Conservation (phyloP, 805 yeast species). For the Yueomyces sp. region DNA sequence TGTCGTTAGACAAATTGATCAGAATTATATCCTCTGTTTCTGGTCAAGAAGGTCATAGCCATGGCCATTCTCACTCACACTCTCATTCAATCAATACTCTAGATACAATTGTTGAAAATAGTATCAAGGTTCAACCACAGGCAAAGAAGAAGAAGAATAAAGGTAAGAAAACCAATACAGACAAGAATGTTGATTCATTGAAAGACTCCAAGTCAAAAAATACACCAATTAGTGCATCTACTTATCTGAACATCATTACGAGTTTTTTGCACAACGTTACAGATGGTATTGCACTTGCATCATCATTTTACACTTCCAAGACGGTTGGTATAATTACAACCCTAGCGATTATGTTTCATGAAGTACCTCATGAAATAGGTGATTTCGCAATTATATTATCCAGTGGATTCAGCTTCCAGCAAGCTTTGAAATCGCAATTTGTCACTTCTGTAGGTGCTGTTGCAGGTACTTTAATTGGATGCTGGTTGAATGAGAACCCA, state of each 20-base stretch:
- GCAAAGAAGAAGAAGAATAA: slow-evolving; percentile 2
- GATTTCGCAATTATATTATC: slow-evolving; percentile 57
- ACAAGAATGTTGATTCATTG: slow-evolving; percentile 10
- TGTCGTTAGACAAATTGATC: slow-evolving; percentile 47
- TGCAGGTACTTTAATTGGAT: slow-evolving; percentile 54
- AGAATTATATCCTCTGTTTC: slow-evolving; percentile 26
- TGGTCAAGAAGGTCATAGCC: slow-evolving; percentile 11
- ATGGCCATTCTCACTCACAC: slow-evolving; percentile 30
- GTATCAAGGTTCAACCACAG: background rate
- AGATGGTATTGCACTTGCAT: slow-evolving; percentile 63
- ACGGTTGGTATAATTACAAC: slow-evolving; percentile 56
- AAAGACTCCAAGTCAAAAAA: slow-evolving; percentile 20
- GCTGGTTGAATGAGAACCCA: slow-evolving; percentile 32
- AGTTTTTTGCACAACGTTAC: slow-evolving; percentile 66
- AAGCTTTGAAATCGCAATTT: slow-evolving; percentile 55
- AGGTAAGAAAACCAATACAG: background rate
- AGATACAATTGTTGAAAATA: background rate
- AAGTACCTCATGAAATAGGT: slow-evolving; percentile 72
- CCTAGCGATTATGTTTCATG: slow-evolving; percentile 61
- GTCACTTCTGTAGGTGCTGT: slow-evolving; percentile 53
- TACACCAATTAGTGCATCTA: slow-evolving; percentile 26
- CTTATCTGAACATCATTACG: slow-evolving; percentile 53
- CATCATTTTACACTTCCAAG: slow-evolving; percentile 50
- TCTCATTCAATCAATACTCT: slow-evolving; percentile 6
- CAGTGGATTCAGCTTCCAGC: slow-evolving; percentile 53